A percentile compares a stretch with the other conserved stretches of the same genome.
These are phyloP conservation scores for Trametes sp. DNA, from an alignment of 1,284 basidiomycete genomes.

Conservation along the genomic window DNA sequence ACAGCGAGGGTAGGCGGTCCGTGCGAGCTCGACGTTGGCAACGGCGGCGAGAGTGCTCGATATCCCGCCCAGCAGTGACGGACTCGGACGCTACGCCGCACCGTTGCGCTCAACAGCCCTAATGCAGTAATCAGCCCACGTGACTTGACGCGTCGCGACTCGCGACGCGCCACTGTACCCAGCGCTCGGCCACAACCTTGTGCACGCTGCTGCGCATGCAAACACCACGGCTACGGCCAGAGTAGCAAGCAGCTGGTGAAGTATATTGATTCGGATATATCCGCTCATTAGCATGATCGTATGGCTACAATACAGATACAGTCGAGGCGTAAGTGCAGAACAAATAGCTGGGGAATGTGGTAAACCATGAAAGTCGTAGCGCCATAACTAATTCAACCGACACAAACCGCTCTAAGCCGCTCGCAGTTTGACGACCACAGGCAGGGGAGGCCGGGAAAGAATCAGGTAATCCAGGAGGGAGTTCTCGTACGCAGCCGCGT, in stretches of 20 bases:
- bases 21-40: slow-evolving; percentile 21
- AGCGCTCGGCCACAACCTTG: not conserved
- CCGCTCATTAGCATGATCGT: not conserved
- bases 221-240: not conserved
- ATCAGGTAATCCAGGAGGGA: slow-evolving; percentile 35
- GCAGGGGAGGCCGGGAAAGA: slow-evolving; percentile 30
- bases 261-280: not conserved
- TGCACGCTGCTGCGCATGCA: not conserved
- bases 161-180: not conserved
- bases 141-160: slow-evolving; percentile 31
- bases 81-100: slow-evolving; percentile 19
- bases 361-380: not conserved
- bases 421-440: slow-evolving; percentile 28
- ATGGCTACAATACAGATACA: not conserved
- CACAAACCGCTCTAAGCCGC: not conserved
- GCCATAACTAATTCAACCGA: not conserved
- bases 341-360: not conserved
- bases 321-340: not conserved
- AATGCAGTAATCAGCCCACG: slow-evolving; percentile 30
- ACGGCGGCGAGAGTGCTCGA: slow-evolving; percentile 25
- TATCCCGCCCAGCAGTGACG: slow-evolving; percentile 14
- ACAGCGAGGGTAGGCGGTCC: slow-evolving; percentile 12
- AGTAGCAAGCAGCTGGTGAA: no score
- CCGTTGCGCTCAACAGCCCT: slow-evolving; percentile 25
- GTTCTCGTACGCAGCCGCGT: slow-evolving; percentile 34